Evolutionary conservation across 2,329 filamentous ascomycete species (phyloP), one percentile per base, ranked within the genome.

Genomic region (Cyclaneusma minus): DNA sequence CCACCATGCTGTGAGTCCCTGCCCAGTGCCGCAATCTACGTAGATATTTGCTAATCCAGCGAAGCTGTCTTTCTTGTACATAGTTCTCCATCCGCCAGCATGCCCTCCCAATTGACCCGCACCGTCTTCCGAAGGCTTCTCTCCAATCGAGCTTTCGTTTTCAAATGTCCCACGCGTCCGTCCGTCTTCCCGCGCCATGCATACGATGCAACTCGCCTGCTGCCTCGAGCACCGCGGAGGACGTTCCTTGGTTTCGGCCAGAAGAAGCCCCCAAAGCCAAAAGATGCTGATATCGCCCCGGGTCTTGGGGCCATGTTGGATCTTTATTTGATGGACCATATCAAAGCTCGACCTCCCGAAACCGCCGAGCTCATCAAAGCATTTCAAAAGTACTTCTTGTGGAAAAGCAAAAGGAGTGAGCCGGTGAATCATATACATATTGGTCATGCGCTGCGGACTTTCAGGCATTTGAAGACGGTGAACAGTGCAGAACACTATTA

Each of bases 291-390:
- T 39, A 56, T 73, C 33, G 78, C 72, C 41, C 77, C 69, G 1
- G 84, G 83, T 28, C 67, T 84, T 42, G 68, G 71, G 36, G 65
- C 64, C 10, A 68, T 93, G 54, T 64, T 79, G 40, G 65, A 79
- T 31, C 65, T 82, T 47, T 58, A 66, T 27, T 67, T 68, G 37
- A 65, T 69, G 33, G 55, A 74, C 37, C 60, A 65, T 27, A 64
- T 79, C 29, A 62, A 66, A 27, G 58, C 72, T 18, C 67, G 82
- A 17, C 64, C 69, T 7, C 83, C 81, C 10, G 50, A 66, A 0
- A 54, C 60, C 3, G 48, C 60, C n/a, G 68, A 79, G 17, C 55
- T 93, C 3, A 50, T 68, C 1, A 56, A 64, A 18, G 80, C 78
- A 4, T 74, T 79, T 48, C 59, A 55, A 29, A 52, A 59, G 7